phyloP scores from a whole-genome alignment of 306 rosid genomes.

The Mucuna pruriens region DNA sequence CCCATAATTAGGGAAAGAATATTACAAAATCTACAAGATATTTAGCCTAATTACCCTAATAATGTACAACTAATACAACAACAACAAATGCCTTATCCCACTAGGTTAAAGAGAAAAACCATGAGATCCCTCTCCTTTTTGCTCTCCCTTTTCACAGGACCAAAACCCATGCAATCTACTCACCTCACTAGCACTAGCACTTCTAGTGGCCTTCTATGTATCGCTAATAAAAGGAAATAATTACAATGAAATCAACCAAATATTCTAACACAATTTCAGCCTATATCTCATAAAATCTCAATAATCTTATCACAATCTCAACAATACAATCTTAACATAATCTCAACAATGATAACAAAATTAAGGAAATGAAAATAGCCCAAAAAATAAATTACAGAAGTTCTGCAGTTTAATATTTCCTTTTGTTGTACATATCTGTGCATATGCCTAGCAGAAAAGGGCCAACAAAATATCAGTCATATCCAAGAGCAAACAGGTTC shows the following conservation, averaged over 20 bases:
- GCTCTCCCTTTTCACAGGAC: too few relatives aligned
- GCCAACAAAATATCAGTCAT: not conserved
- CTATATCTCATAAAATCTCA: not conserved
- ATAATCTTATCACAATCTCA: not conserved
- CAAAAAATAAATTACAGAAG: not conserved
- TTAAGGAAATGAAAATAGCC: conserved; percentile 27
- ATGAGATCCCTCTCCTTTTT: too few relatives aligned
- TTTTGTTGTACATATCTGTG: not conserved
- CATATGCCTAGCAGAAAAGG: conserved; percentile 4
- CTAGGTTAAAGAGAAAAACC: too few relatives aligned
- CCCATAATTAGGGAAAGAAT: too few relatives aligned
- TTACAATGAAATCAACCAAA: not conserved
- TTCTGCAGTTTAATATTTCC: conserved; percentile 11
- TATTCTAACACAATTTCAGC: not conserved
- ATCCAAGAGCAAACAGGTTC: not conserved
- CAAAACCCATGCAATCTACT: not conserved
- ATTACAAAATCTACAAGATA: too few relatives aligned
- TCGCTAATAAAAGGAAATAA: not conserved
- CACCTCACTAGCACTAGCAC: not conserved
- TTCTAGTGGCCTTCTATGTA: not conserved
- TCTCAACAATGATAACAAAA: not conserved
- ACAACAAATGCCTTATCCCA: too few relatives aligned
- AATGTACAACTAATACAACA: too few relatives aligned
- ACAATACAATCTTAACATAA: not conserved
- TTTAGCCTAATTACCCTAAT: too few relatives aligned